Base-by-base conservation (phyloP, 2,329 filamentous ascomycete genomes). In the Trichoderma cornu-damae region DNA sequence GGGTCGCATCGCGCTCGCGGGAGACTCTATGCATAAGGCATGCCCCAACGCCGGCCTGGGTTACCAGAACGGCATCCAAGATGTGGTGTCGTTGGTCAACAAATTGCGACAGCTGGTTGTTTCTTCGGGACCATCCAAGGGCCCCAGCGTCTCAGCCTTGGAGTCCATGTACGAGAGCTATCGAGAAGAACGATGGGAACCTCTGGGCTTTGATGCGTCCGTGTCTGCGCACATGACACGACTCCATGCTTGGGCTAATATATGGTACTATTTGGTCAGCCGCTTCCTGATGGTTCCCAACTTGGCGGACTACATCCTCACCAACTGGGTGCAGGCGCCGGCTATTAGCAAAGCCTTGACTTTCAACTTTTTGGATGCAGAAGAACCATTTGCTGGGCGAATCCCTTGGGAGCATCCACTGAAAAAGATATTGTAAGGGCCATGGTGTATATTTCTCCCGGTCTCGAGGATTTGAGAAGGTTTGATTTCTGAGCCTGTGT, bases 1-100 rank as follows among this genome's bases (percentile, higher is more conserved):
- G 60, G 65, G 71, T 1, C 63, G 69, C 1, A 61, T 75, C 6
- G 71, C 71, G 1, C 67, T 75, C 0, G 66, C 62, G 0, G 73
- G 73, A 0, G 73, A 75, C 38, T 62, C 73, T 0, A 67, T 65
- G 1, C 73, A 75, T 57, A 75, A 74, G 38, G 69, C 70, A 50
- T 73, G 71, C 0, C 70, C 73, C 0, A 72, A 69, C 47, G 64
- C 69, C 0, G 72, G 70, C 0, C 63, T 66, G 0, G 72, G 72
- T 0, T 68, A 68, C 35, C 73, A 75, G 60, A 68, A 68, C 18
- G 72, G 68, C 0, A 62, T 75, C 1, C 65, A 70, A 32, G 71
- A 73, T 12, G 56, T 70, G 1, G 64, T 70, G 4, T 63, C 60
- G 0, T 59, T 72, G 1, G 60, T 61, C 50, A 72, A 72, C 49